A percentile compares a stretch with the other conserved stretches of the same genome.
phyloP scores from a whole-genome alignment of 257 asterid species.

The Nicotiana otophora region DNA sequence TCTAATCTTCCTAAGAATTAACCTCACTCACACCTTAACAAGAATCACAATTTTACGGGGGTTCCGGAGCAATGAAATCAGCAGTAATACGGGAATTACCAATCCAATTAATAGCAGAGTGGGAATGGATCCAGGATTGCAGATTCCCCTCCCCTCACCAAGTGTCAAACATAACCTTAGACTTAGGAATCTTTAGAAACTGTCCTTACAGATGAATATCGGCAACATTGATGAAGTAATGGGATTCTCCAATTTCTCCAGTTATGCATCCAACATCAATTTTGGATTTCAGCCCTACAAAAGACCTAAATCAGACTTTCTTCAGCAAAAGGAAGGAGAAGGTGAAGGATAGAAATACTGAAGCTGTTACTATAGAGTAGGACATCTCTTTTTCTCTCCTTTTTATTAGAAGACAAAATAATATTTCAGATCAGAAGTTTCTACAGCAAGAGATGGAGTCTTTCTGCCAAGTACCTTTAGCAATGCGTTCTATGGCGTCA shows the following conservation, averaged over 20 bases:
- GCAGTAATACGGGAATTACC: neutral
- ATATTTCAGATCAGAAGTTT: neutral
- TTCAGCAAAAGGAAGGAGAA: constrained; percentile 11
- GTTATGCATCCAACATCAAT: constrained; percentile 67
- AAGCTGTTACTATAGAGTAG: neutral
- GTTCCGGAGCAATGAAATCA: neutral
- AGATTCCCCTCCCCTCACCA: constrained; percentile 1
- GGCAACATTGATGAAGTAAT: constrained; percentile 83
- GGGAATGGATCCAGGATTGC: neutral
- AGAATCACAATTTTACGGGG: neutral
- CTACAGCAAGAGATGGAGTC: neutral
- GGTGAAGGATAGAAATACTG: neutral
- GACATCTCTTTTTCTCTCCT: neutral
- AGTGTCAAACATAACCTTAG: neutral
- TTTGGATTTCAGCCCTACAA: constrained; percentile 64
- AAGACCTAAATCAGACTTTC: constrained; percentile 17
- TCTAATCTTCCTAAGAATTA: neutral
- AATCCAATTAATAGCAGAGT: neutral
- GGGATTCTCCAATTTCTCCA: constrained; percentile 55
- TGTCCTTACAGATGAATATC: constrained; percentile 77
- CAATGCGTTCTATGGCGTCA: constrained; percentile 78
- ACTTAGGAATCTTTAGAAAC: neutral
- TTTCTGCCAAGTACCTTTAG: constrained; percentile 41
- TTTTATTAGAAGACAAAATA: neutral
- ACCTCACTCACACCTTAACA: neutral